Conservation (phyloP, 2,329 filamentous ascomycete species). For the Fusarium nurragi region DNA sequence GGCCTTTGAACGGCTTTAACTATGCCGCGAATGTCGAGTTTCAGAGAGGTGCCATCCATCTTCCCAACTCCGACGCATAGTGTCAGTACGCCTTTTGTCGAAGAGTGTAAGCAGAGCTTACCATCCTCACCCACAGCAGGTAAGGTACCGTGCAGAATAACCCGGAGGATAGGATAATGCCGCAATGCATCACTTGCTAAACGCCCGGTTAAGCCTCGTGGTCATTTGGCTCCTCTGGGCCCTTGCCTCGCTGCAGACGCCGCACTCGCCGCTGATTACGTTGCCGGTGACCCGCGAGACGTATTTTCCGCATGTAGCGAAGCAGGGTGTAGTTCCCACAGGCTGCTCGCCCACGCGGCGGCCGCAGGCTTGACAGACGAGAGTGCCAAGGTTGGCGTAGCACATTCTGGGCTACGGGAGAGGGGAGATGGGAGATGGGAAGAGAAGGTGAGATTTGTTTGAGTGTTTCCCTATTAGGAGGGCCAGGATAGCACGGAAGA, state of each 20-base stretch:
- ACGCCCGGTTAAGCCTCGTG: conserved; percentile 37
- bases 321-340: conserved; percentile 39
- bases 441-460: not conserved
- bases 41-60: not conserved
- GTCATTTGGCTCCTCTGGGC: conserved; percentile 36
- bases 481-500: conserved; percentile 10
- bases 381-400: conserved; percentile 39
- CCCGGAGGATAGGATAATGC: conserved; percentile 6
- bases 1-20: conserved; percentile 1
- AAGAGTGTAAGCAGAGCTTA: conserved; percentile 23
- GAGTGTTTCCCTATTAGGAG: not conserved
- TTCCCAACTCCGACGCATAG: conserved; percentile 3
- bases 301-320: conserved; percentile 42
- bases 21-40: conserved; percentile 4
- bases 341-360: conserved; percentile 40
- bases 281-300: conserved; percentile 41
- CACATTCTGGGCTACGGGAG: conserved; percentile 27
- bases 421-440: not conserved
- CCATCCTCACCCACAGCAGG: not conserved
- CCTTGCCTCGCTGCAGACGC: conserved; percentile 37
- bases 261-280: conserved; percentile 40
- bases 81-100: conserved; percentile 8
- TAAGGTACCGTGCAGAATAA: conserved; percentile 10
- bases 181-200: conserved; percentile 33
- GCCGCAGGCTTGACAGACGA: conserved; percentile 38